Conservation (phyloP, 2,329 filamentous ascomycete species). For the Trichoderma sp. region DNA sequence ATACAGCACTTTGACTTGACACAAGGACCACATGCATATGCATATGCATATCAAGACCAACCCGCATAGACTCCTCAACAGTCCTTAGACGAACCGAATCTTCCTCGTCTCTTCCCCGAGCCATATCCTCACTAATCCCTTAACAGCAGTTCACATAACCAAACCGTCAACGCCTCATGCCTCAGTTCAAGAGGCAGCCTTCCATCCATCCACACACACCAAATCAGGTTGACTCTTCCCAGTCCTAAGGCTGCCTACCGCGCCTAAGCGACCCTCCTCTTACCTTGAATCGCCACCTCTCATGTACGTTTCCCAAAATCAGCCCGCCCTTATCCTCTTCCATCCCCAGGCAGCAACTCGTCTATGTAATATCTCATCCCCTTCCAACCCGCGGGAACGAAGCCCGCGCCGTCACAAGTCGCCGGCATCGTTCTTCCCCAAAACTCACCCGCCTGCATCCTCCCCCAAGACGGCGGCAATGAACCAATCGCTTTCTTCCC, state of each 20-base stretch:
- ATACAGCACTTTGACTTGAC: no score
- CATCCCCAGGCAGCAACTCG: not conserved
- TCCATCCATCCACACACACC: not conserved
- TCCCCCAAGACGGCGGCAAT: slow-evolving; percentile 6
- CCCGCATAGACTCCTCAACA: not conserved
- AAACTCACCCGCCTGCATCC: not conserved
- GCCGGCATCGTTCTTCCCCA: no score
- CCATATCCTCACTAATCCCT: not conserved
- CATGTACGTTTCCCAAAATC: not conserved
- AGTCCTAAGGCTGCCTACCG: not conserved
- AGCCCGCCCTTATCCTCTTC: not conserved
- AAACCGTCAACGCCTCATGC: not conserved
- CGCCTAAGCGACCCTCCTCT: slow-evolving; percentile 8
- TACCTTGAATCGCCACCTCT: not conserved
- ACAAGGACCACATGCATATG: no score
- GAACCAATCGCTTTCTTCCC: slow-evolving; percentile 3
- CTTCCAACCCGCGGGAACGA: no score
- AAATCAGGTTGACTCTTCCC: no score
- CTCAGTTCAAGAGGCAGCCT: not conserved
- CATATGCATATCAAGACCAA: not conserved
- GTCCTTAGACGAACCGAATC: not conserved
- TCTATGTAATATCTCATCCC: not conserved
- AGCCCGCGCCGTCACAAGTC: not conserved
- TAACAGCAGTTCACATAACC: not conserved
- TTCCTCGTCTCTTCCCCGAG: not conserved